Conservation (phyloP, 2,329 filamentous ascomycete genomes). For the Aspergillus sp. region DNA sequence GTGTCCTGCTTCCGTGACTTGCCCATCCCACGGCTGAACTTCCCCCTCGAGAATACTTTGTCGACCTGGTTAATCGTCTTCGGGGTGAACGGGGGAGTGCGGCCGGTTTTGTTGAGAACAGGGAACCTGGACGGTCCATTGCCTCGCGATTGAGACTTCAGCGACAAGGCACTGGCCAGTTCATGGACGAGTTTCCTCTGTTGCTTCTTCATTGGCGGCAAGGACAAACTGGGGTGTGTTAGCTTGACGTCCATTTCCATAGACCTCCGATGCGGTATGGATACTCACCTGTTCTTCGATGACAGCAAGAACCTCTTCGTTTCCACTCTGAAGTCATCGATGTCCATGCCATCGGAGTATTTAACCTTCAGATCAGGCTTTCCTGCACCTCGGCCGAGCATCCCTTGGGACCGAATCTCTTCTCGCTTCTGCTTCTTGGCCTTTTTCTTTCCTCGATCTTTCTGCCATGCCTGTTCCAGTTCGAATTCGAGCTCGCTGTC, state of each 20-base stretch:
- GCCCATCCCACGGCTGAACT: slow-evolving; percentile 18
- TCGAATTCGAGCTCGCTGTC: slow-evolving; percentile 59
- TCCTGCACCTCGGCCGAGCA: slow-evolving; percentile 49
- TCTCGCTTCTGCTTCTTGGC: slow-evolving; percentile 62
- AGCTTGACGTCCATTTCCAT: not conserved
- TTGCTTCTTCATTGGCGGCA: slow-evolving; percentile 76
- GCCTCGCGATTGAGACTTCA: slow-evolving; percentile 79
- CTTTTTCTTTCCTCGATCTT: slow-evolving; percentile 62
- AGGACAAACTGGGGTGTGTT: slow-evolving; percentile 46
- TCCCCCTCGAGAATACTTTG: slow-evolving; percentile 26
- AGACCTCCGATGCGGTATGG: not conserved
- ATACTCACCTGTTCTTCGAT: slow-evolving; percentile 51
- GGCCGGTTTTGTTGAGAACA: slow-evolving; percentile 62
- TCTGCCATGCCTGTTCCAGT: slow-evolving; percentile 53
- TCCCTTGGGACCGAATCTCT: slow-evolving; percentile 54
- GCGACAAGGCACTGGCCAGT: slow-evolving; percentile 61
- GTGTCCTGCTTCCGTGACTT: slow-evolving; percentile 16
- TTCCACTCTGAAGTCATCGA: slow-evolving; percentile 63
- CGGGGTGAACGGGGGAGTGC: slow-evolving; percentile 54
- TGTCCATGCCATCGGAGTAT: slow-evolving; percentile 62
- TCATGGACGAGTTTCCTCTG: slow-evolving; percentile 73
- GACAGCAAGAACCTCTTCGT: slow-evolving; percentile 61
- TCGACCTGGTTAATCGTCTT: slow-evolving; percentile 42
- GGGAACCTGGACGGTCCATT: slow-evolving; percentile 64
- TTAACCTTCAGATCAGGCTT: slow-evolving; percentile 57